Base-by-base conservation (phyloP, 2,329 filamentous ascomycete species). In the Paraconiothyrium sp. region DNA sequence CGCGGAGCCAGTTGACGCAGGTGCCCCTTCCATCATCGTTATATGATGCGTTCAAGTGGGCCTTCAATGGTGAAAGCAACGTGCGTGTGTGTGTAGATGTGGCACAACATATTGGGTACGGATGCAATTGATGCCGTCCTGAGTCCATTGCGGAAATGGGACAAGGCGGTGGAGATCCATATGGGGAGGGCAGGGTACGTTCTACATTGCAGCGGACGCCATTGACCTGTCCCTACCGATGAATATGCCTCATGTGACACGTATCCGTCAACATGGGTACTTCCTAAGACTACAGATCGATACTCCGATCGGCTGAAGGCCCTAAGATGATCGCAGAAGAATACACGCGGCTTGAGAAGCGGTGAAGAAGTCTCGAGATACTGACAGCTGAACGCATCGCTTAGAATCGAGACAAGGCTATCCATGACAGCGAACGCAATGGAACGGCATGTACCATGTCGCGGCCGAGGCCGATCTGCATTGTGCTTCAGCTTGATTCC, bases 311-410 rank as follows among this genome's bases (percentile, higher is more conserved):
- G 37, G 27, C 14, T 7, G 27, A 24, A 39, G 14, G 10, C 30
- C 30, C 20, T n/a, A 37, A 13, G 24, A 22, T 11, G 32, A 41
- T 10, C 13, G 14, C 10, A 32, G 13, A 54, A 14, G 30, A 10
- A 35, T 8, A 54, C 10, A 30, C 39, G 14, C 2, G 35, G 7
- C 11, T 35, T 30, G 39, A 55, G 52, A 55, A 55, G 52, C 52
- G 52, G 52, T 55, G 52, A 44, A 39, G 24, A 35, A 14, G 52
- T 34, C 20, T 34, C 43, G 27, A 55, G 3, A 35, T 46, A 14
- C 39, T 44, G 52, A 55, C 39, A 46, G 52, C 39, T 46, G 52
- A 55, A 39, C 39, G n/a, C 52, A 24, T 55, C 52, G 39, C 52
- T 55, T 55, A 46, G 52, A 22, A 27, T 24, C 52, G 9, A 8